phyloP scores from a whole-genome alignment of 2,329 filamentous ascomycete genomes.

The Aspergillus ruber region DNA sequence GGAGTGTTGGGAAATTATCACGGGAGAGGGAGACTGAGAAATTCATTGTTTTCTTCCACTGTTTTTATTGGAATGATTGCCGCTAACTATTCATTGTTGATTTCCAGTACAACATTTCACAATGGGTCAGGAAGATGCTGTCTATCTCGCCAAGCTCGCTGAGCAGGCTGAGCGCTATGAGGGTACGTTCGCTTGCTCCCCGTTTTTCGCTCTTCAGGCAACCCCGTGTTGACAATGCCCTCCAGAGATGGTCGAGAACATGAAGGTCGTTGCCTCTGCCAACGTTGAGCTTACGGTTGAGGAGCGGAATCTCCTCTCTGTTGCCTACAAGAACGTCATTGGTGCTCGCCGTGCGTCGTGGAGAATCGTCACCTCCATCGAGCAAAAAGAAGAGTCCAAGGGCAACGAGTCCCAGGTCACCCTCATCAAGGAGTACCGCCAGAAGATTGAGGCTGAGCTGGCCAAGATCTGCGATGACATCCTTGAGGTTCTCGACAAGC shows the following conservation, averaged over 20 bases:
- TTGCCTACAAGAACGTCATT: slow-evolving; percentile 99
- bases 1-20: not conserved
- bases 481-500: slow-evolving; percentile 86
- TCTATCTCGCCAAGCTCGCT: slow-evolving; percentile 99
- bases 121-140: slow-evolving; percentile 99
- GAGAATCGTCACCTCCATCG: slow-evolving; percentile 97
- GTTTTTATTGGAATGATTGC: not conserved
- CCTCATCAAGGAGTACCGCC: slow-evolving; percentile 95
- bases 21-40: not conserved
- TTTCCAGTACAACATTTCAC: slow-evolving; percentile 45
- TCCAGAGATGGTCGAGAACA: slow-evolving; percentile 98
- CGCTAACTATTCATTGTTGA: slow-evolving; percentile 6
- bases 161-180: slow-evolving; percentile 99
- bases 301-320: slow-evolving; percentile 94
- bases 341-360: slow-evolving; percentile 93
- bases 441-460: slow-evolving; percentile 96
- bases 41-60: not conserved
- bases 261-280: slow-evolving; percentile 95
- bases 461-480: slow-evolving; percentile 98
- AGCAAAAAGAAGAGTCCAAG: slow-evolving; percentile 99
- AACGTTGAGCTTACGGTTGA: slow-evolving; percentile 79
- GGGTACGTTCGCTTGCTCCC: slow-evolving; percentile 56
- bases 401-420: slow-evolving; percentile 85
- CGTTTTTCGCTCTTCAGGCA: not conserved
- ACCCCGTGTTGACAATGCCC: slow-evolving; percentile 16